These are phyloP conservation scores for Purpureocillium takamizusanense DNA, from an alignment of 2,329 filamentous ascomycete species.

Conservation along the genomic window DNA sequence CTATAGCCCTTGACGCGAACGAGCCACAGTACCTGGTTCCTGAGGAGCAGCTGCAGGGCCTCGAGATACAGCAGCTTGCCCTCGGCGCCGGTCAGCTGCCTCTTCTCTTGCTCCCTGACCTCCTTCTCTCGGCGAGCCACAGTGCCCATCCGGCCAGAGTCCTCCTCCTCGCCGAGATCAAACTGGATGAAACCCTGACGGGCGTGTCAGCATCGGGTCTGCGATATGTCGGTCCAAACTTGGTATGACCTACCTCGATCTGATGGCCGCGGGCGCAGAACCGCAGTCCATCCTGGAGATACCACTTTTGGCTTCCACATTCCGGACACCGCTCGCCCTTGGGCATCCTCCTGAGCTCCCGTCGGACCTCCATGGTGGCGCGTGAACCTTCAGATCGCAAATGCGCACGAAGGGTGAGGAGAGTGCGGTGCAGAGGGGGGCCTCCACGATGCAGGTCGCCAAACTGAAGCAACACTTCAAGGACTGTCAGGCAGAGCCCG, in stretches of 20 bases:
- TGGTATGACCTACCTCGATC: conserved; percentile 50
- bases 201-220: not conserved
- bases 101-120: conserved; percentile 40
- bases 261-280: conserved; percentile 78
- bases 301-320: conserved; percentile 65
- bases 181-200: conserved; percentile 44
- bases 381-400: not conserved
- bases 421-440: not conserved
- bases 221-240: not conserved
- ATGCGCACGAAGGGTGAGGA: not conserved
- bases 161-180: conserved; percentile 59
- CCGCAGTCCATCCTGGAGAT: conserved; percentile 64
- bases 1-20: conserved; percentile 58
- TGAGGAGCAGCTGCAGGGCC: conserved; percentile 73
- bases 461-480: no score
- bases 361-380: conserved; percentile 27
- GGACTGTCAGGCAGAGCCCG: no score
- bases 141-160: conserved; percentile 52
- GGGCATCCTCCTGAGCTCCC: conserved; percentile 41
- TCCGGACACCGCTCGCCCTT: conserved; percentile 45
- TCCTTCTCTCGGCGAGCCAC: conserved; percentile 49
- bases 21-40: conserved; percentile 72
- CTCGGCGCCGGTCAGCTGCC: conserved; percentile 53
- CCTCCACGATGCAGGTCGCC: no score
- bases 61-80: conserved; percentile 76